Evolutionary conservation across 495 filamentous ascomycete genomes (phyloP).

Genomic region (Terfezia claveryi): DNA sequence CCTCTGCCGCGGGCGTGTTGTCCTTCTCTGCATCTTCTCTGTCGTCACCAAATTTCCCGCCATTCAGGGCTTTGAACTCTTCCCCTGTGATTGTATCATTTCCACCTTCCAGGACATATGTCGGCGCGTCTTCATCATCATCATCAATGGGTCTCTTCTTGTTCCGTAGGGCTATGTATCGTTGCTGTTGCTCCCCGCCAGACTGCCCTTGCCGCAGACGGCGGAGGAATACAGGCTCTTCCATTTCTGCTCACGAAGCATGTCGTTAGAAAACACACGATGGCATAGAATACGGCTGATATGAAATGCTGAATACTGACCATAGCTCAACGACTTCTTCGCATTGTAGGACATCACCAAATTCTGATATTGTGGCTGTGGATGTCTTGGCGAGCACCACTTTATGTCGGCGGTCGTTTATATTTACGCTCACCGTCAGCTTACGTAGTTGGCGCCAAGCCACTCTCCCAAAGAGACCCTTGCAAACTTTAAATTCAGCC

Average conservation of each 20-base stretch:
- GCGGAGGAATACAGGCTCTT: conserved; percentile 22
- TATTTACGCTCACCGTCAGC: too few relatives aligned
- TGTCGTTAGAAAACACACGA: not conserved
- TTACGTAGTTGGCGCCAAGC: too few relatives aligned
- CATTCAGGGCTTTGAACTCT: conserved; percentile 23
- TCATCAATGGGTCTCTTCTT: conserved; percentile 19
- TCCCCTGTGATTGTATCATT: conserved; percentile 23
- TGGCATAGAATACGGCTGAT: not conserved
- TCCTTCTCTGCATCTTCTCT: not conserved
- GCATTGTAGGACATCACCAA: conserved; percentile 22
- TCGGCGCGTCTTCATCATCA: conserved; percentile 26
- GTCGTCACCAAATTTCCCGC: conserved; percentile 5
- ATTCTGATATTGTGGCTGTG: not conserved
- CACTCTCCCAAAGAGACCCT: too few relatives aligned
- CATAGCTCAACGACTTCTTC: conserved; percentile 25
- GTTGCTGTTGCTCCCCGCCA: conserved; percentile 21
- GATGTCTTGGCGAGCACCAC: not conserved
- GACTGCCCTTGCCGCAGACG: conserved; percentile 23
- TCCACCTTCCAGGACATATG: conserved; percentile 28
- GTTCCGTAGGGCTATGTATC: conserved; percentile 23
- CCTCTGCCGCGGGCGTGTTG: not conserved
- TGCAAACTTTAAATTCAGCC: too few relatives aligned
- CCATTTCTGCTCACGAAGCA: conserved; percentile 15
- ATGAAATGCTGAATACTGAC: conserved; percentile 7
- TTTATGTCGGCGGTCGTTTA: too few relatives aligned